These are phyloP conservation scores for Fusarium hainanense DNA, from an alignment of 2,329 filamentous ascomycete species.

Conservation along the genomic window DNA sequence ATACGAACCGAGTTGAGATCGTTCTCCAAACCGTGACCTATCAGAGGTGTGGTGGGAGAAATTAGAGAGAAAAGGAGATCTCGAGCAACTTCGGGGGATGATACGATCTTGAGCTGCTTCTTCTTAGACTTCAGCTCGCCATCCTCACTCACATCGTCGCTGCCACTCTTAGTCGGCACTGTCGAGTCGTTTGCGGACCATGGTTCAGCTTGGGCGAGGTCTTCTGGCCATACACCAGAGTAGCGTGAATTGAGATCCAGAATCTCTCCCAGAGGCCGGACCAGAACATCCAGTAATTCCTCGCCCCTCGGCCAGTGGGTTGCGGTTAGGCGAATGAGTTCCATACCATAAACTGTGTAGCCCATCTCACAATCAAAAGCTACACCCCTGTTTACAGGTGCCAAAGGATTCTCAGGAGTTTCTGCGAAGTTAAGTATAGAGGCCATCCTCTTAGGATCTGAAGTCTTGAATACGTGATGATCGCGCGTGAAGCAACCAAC, in stretches of 20 bases:
- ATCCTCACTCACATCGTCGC: constrained; percentile 44
- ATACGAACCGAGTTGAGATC: constrained; percentile 88
- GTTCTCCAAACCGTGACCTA: constrained; percentile 95
- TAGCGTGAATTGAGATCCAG: constrained; percentile 93
- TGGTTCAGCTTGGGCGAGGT: constrained; percentile 75
- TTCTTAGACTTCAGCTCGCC: constrained; percentile 46
- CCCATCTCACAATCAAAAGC: constrained; percentile 98
- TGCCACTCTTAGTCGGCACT: constrained; percentile 42
- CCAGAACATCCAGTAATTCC: constrained; percentile 83
- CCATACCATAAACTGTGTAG: constrained; percentile 88
- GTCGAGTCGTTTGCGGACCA: constrained; percentile 54
- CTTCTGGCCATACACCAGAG: constrained; percentile 84
- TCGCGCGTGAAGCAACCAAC: constrained; percentile 77
- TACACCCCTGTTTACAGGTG: constrained; percentile 69
- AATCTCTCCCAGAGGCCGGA: constrained; percentile 83
- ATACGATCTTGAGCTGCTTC: constrained; percentile 74
- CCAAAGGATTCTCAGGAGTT: constrained; percentile 74
- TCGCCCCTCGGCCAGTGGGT: constrained; percentile 85
- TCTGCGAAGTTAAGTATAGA: constrained; percentile 80
- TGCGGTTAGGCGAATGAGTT: constrained; percentile 89
- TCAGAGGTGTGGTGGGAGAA: constrained; percentile 80
- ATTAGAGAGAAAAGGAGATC: constrained; percentile 81
- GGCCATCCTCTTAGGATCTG: constrained; percentile 79
- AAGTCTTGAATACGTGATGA: constrained; percentile 89
- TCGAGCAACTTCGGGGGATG: constrained; percentile 79